Evolutionary conservation across 257 asterid species (phyloP).

Genomic region (Paulownia fortunei): DNA sequence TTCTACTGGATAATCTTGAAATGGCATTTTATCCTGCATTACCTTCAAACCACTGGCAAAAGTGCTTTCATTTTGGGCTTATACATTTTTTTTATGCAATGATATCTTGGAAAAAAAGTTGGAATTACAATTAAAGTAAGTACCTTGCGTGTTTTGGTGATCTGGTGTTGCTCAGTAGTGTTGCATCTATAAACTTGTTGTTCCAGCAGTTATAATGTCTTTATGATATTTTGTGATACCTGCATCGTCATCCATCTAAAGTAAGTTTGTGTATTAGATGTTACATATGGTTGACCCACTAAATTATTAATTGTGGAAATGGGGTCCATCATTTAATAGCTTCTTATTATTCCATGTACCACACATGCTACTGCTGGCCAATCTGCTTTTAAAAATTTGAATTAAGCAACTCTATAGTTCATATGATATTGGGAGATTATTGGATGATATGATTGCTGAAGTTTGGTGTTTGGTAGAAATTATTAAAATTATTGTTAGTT

Average conservation of each 20-base stretch:
- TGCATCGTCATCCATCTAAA: not conserved
- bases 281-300: not conserved
- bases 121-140: not conserved
- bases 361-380: too few species aligned
- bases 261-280: not conserved
- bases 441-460: not conserved
- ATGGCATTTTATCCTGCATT: not conserved
- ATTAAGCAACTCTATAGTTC: too few species aligned
- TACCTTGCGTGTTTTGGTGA: too few species aligned
- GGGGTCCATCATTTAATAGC: too few species aligned
- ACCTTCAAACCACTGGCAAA: too few species aligned
- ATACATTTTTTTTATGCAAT: not conserved
- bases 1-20: conserved; percentile 16
- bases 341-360: too few species aligned
- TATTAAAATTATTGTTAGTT: not conserved
- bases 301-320: too few species aligned
- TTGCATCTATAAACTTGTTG: not conserved
- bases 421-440: not conserved
- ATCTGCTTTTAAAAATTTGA: too few species aligned
- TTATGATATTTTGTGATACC: not conserved
- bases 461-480: not conserved
- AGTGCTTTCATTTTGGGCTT: not conserved
- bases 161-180: too few species aligned
- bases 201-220: not conserved
- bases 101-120: not conserved